Percentiles rank a stretch among this genome's conserved stretches.
These are phyloP conservation scores for Sclerotiophoma versabilis DNA, from an alignment of 2,329 filamentous ascomycete species.

Conservation along the genomic window DNA sequence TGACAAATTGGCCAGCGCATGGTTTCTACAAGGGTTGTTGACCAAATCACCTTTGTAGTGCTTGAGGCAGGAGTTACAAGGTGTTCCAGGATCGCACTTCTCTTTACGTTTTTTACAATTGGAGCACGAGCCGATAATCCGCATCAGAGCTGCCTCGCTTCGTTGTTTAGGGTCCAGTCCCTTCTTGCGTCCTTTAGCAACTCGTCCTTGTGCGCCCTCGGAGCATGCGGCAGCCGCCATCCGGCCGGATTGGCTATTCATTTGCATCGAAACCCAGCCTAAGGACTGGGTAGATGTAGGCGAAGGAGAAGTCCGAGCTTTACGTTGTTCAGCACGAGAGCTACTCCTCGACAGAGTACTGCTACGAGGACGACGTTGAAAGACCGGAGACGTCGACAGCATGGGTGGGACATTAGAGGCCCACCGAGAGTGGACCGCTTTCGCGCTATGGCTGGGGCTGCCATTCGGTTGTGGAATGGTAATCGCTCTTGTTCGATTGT, in stretches of 20 bases:
- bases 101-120: conserved; percentile 48
- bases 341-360: conserved; percentile 34
- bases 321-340: conserved; percentile 34
- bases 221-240: conserved; percentile 41
- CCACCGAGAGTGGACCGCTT: conserved; percentile 17
- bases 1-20: conserved; percentile 37
- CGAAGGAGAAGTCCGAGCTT: conserved; percentile 31
- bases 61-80: conserved; percentile 49
- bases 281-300: conserved; percentile 37
- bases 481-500: conserved; percentile 33
- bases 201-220: conserved; percentile 35
- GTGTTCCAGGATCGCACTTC: conserved; percentile 50
- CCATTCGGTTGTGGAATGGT: conserved; percentile 37
- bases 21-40: conserved; percentile 47
- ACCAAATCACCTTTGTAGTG: conserved; percentile 48
- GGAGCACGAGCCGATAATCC: conserved; percentile 43
- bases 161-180: conserved; percentile 44
- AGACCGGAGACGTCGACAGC: conserved; percentile 37
- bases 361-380: conserved; percentile 30
- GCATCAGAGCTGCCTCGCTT: conserved; percentile 47
- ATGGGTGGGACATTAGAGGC: conserved; percentile 30
- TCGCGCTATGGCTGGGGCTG: conserved; percentile 21
- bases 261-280: conserved; percentile 46
- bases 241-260: conserved; percentile 38
- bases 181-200: conserved; percentile 42